Evolutionary conservation across 352 stramenopile genomes (phyloP).

Genomic region (Pelagophyceae sp.): DNA sequence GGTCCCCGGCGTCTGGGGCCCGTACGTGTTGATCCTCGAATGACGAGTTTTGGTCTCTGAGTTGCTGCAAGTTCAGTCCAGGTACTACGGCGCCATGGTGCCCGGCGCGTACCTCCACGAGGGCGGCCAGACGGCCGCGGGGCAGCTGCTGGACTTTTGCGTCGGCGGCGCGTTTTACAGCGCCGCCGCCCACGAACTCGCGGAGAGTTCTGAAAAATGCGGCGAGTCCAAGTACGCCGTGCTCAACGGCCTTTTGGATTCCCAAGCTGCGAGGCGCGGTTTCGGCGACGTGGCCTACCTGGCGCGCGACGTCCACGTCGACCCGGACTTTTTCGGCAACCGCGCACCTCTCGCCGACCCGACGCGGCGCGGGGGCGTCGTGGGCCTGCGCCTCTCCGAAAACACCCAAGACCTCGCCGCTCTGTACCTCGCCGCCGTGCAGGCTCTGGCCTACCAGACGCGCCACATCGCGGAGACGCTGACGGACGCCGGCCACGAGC

Average conservation of each 20-base stretch:
- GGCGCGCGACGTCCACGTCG: conserved; percentile 23
- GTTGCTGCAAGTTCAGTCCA: too few species aligned
- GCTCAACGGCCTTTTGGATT: not conserved
- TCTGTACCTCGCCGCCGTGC: conserved; percentile 20
- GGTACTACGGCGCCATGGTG: conserved; percentile 21
- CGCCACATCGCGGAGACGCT: conserved; percentile 23
- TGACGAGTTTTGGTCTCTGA: too few species aligned
- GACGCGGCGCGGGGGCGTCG: not conserved
- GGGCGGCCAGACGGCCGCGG: conserved; percentile 24
- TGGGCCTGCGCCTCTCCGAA: not conserved
- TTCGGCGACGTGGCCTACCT: conserved; percentile 1
- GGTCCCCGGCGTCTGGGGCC: conserved; percentile 23
- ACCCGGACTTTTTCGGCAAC: conserved; percentile 28
- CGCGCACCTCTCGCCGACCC: conserved; percentile 21
- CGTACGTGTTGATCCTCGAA: too few species aligned
- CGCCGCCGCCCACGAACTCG: not conserved
- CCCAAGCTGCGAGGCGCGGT: not conserved
- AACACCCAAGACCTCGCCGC: conserved; percentile 15
- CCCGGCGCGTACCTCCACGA: conserved; percentile 24
- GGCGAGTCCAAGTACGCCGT: not conserved
- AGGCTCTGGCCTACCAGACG: conserved; percentile 24
- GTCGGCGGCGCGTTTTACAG: conserved; percentile 6
- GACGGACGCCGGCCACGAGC: not conserved
- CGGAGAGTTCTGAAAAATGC: not conserved
- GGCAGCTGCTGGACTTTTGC: conserved; percentile 16